Base-by-base conservation (phyloP, 2,329 filamentous ascomycete species). In the Fusarium kyushuense region DNA sequence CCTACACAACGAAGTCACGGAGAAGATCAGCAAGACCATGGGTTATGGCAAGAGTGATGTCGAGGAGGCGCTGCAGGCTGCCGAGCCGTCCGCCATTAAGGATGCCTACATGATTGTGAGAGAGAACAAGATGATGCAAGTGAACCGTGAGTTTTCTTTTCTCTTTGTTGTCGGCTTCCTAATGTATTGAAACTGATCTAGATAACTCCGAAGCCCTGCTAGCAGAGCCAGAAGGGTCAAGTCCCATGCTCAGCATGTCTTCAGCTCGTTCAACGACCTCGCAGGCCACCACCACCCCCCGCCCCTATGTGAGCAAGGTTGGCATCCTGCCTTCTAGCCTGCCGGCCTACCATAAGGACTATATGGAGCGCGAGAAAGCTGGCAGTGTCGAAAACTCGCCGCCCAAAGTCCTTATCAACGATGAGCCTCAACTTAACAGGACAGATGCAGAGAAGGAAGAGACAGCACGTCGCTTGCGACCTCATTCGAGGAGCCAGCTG, bases 101-200 rank as follows among this genome's bases (percentile, higher is more conserved):
- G 96, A 99, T 80, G 96, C 96, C 2, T 99, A 98, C 81, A 90
- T 97, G 81, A 99, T 99, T 78, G 93, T 99, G 27, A 89, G 95
- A 54, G 96, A 99, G 80, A 98, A 98, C 77, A 96, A 97, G 79
- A 87, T 98, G 77, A 98, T 98, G 94, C 92, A 94, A 78, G 90
- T 90, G 56, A 97, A 94, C 78, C 94, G 93, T 96, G 84, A 88
- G 92, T 89, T 48, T 47, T 17, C 30, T 10, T 54, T 10, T 62
- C 25, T 36, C 40, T 41, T 25, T 41, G 16, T 29, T 9, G 16
- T 17, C 27, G 17, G 16, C 17, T n/a, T 23, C 23, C 41, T 16
- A 11, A 77, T 75, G 30, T 77, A 65, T 72, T 78, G 54, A 76
- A 41, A 73, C 69, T 25, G 70, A 74, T 36, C 17, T 48, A 79